Evolutionary conservation across 352 stramenopile species (phyloP).

Genomic region (Phytophthora quininea): DNA sequence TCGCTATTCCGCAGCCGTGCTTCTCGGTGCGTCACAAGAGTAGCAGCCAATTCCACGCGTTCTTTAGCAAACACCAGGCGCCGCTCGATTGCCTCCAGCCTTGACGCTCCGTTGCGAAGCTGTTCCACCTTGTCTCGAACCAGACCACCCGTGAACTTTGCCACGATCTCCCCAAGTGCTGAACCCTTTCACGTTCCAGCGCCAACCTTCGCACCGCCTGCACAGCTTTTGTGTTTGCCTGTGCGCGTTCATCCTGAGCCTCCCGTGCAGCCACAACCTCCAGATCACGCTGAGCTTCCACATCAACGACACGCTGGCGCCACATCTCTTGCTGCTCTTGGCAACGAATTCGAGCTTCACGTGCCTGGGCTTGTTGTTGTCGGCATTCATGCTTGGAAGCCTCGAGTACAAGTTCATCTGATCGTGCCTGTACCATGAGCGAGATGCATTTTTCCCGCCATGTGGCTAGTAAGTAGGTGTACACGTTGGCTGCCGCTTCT

Average conservation of each 20-base stretch:
- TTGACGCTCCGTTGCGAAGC: conserved; percentile 30
- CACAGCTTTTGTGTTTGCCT: conserved; percentile 50
- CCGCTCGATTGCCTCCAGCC: conserved; percentile 48
- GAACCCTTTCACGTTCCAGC: conserved; percentile 52
- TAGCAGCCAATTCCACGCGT: conserved; percentile 45
- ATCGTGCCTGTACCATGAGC: conserved; percentile 63
- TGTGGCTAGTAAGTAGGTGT: conserved; percentile 20
- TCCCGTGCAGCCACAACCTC: conserved; percentile 44
- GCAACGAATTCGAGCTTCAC: conserved; percentile 19
- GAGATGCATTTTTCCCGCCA: conserved; percentile 70
- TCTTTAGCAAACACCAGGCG: conserved; percentile 47
- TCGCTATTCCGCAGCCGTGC: conserved; percentile 68
- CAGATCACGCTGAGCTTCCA: conserved; percentile 66
- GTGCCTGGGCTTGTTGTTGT: conserved; percentile 13
- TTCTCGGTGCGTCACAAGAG: conserved; percentile 56
- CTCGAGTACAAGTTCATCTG: conserved; percentile 33
- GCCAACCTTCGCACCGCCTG: conserved; percentile 55
- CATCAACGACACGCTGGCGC: conserved; percentile 57
- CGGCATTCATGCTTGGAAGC: conserved; percentile 13
- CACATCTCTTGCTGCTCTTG: conserved; percentile 50
- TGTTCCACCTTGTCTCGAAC: conserved; percentile 60
- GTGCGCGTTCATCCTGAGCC: conserved; percentile 25
- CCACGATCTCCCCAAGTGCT: conserved; percentile 51
- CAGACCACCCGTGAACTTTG: conserved; percentile 47
- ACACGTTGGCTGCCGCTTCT: conserved; percentile 19